These are phyloP conservation scores for Euptelea pleiosperma DNA, from an alignment of 164 flowering plant species.

Conservation along the genomic window DNA sequence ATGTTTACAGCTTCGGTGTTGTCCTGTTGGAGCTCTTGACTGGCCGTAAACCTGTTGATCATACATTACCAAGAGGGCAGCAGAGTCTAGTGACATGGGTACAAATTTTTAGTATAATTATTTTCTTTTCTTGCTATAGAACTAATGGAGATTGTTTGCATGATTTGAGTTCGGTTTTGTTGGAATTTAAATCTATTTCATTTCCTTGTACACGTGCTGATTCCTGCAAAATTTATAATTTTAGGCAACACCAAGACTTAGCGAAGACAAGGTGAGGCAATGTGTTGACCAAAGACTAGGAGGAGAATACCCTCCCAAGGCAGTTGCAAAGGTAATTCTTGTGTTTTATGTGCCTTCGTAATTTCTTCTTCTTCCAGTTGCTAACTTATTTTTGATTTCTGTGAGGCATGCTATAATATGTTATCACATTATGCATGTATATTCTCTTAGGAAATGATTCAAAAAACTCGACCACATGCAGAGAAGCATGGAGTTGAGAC, in stretches of 20 bases:
- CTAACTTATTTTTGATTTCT: too few species aligned
- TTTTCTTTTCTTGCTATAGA: neutral
- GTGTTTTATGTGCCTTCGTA: neutral
- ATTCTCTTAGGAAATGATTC: neutral
- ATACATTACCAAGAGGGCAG: constrained; percentile 79
- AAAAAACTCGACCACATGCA: neutral
- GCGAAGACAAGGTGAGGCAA: constrained; percentile 84
- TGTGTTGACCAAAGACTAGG: constrained; percentile 76
- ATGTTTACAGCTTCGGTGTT: constrained; percentile 90
- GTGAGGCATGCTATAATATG: too few species aligned
- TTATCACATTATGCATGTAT: neutral
- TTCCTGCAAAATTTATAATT: constrained; percentile 4
- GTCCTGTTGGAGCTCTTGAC: constrained; percentile 81
- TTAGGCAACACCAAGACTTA: constrained; percentile 83
- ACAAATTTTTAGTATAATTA: constrained; percentile 8
- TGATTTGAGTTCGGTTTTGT: constrained; percentile 4
- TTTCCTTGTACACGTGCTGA: constrained; percentile 5
- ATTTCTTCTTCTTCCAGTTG: neutral
- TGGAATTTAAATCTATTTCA: neutral
- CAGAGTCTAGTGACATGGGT: constrained; percentile 96
- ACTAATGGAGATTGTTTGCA: too few species aligned
- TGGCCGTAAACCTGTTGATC: constrained; percentile 90
- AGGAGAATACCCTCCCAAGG: constrained; percentile 79
- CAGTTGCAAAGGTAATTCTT: constrained; percentile 72
- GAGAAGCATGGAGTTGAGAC: too few species aligned